Conservation (phyloP, 495 filamentous ascomycete species). For the Copromyces sp. region DNA sequence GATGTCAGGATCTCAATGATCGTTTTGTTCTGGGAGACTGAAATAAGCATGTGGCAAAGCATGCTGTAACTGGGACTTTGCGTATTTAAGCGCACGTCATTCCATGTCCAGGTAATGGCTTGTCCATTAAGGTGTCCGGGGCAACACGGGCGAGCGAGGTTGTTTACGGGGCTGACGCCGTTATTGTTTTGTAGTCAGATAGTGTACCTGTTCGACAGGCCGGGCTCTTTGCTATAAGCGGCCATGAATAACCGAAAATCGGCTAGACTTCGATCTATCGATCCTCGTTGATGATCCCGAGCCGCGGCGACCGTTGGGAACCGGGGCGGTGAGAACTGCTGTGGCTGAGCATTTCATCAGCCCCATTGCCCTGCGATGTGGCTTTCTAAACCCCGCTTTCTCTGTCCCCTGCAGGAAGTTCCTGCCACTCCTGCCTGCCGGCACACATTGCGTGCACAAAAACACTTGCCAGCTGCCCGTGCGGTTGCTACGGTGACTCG, state of each 20-base stretch:
- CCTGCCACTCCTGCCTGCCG: background rate
- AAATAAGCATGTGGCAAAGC: background rate
- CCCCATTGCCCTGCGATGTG: background rate
- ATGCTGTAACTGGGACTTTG: background rate
- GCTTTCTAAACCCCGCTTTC: background rate
- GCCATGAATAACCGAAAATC: no score
- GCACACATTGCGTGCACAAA: background rate
- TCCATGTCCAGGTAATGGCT: no score
- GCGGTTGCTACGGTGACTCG: constrained; percentile 17
- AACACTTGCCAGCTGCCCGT: constrained; percentile 1
- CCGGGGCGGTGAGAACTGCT: background rate
- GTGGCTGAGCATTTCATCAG: background rate
- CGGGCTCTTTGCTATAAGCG: no score
- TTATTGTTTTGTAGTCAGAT: no score
- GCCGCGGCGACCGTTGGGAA: background rate
- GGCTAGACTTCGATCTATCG: background rate
- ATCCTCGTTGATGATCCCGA: background rate
- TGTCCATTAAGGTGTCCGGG: no score
- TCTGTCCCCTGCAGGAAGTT: background rate
- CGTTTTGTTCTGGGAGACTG: background rate
- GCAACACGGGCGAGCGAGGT: no score
- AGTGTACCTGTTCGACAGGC: no score
- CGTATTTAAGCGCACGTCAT: no score
- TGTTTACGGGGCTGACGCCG: no score
- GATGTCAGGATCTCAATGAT: background rate